Evolutionary conservation across 2,329 filamentous ascomycete genomes (phyloP).

Genomic region (Immersiporthe knoxdaviesiana): DNA sequence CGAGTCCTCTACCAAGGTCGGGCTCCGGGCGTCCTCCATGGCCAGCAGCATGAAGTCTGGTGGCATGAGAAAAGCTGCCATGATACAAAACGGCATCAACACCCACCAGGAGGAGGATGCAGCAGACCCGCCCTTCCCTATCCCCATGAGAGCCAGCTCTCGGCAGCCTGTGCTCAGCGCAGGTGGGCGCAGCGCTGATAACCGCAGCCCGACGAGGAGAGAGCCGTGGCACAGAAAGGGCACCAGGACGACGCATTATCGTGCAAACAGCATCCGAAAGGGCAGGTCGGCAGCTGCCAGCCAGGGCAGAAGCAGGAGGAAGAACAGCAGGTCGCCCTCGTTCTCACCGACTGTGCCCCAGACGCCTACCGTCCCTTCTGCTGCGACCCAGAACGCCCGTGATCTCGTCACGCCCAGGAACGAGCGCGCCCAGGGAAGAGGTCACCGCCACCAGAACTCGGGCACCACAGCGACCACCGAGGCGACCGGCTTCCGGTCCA

Average conservation of each 20-base stretch:
- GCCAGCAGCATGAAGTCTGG: constrained; percentile 52
- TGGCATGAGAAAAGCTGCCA: constrained; percentile 75
- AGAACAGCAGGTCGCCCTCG: constrained; percentile 63
- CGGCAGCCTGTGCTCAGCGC: constrained; percentile 69
- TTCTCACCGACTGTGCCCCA: constrained; percentile 69
- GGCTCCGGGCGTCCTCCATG: constrained; percentile 37
- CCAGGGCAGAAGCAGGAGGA: constrained; percentile 50
- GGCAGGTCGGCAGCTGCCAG: constrained; percentile 81
- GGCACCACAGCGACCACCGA: constrained; percentile 58
- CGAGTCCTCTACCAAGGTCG: constrained; percentile 28
- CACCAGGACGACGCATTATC: constrained; percentile 52
- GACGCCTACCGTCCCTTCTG: constrained; percentile 71
- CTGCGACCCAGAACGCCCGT: constrained; percentile 65
- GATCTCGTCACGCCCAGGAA: constrained; percentile 67
- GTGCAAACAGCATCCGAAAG: constrained; percentile 72
- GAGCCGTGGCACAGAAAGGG: constrained; percentile 60
- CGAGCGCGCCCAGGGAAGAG: constrained; percentile 34
- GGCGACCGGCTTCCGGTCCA: constrained; percentile 53
- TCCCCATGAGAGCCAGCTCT: constrained; percentile 87
- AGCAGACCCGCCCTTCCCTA: constrained; percentile 81
- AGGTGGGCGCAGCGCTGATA: constrained; percentile 71
- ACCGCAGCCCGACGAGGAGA: constrained; percentile 74
- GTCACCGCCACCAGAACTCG: constrained; percentile 61
- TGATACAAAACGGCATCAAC: constrained; percentile 78
- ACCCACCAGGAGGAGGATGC: constrained; percentile 68